Conservation (phyloP, 305 asterid species). For the Fraxinus baroniana region DNA sequence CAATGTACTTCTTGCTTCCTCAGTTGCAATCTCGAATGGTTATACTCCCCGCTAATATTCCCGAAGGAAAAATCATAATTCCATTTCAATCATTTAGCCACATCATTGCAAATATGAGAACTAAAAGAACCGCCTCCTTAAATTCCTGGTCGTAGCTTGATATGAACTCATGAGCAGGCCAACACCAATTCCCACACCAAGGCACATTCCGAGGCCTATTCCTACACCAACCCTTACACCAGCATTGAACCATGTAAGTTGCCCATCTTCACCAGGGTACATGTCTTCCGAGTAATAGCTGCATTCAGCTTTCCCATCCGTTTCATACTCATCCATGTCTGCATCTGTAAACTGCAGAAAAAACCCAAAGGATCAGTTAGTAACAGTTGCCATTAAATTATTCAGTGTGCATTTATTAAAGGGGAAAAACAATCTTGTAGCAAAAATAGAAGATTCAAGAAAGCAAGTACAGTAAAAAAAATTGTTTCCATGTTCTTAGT, state of each 20-base stretch:
- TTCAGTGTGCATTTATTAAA: not conserved
- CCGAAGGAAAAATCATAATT: conserved; percentile 4
- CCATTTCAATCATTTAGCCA: conserved; percentile 22
- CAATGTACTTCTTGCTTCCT: conserved; percentile 28
- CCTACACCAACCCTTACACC: conserved; percentile 93
- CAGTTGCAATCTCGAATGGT: conserved; percentile 7
- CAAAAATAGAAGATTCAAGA: not conserved
- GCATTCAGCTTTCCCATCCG: conserved; percentile 52
- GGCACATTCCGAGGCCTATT: conserved; percentile 83
- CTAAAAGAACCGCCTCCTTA: conserved; percentile 70
- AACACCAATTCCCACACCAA: conserved; percentile 82
- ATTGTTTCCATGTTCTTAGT: not conserved
- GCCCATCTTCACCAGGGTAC: conserved; percentile 73
- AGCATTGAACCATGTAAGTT: conserved; percentile 78
- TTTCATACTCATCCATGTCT: conserved; percentile 52
- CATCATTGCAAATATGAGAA: conserved; percentile 16
- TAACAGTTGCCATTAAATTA: not conserved
- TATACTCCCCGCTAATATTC: not conserved
- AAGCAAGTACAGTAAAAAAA: not conserved
- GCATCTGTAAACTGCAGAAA: conserved; percentile 50
- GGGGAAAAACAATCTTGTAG: not conserved
- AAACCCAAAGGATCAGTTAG: not conserved
- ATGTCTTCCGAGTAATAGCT: conserved; percentile 61
- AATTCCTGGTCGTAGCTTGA: conserved; percentile 72
- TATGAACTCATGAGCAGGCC: conserved; percentile 80